A percentile compares a stretch with the other conserved stretches of the same genome.
Evolutionary conservation across 768 basidiomycete genomes (phyloP).

Genomic region (Pleurotus tuber-regium): DNA sequence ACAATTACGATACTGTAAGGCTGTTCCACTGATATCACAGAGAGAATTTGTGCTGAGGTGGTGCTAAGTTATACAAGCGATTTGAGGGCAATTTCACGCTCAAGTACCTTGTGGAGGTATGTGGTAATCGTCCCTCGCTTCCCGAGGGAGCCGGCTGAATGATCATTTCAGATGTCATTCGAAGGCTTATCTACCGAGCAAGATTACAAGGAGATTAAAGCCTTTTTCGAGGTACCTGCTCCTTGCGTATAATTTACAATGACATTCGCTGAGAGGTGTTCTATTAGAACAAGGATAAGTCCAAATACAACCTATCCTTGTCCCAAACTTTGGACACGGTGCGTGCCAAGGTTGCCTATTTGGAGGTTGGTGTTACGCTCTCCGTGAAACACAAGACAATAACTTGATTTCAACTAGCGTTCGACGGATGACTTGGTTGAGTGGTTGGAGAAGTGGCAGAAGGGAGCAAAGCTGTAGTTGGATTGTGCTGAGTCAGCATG

Average conservation of each 20-base stretch:
- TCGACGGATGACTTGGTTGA: slow-evolving; percentile 52
- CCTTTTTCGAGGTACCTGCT: slow-evolving; percentile 75
- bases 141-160: neutral
- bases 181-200: slow-evolving; percentile 57
- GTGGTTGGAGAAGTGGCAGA: slow-evolving; percentile 50
- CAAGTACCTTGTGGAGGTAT: slow-evolving; percentile 49
- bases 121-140: slow-evolving; percentile 17
- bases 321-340: slow-evolving; percentile 71
- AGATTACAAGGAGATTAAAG: slow-evolving; percentile 60
- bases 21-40: neutral
- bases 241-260: neutral
- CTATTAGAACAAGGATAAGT: slow-evolving; percentile 59
- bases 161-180: slow-evolving; percentile 29
- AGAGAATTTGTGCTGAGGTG: neutral
- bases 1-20: slow-evolving; percentile 64
- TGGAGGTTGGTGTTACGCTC: slow-evolving; percentile 43
- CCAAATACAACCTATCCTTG: slow-evolving; percentile 63
- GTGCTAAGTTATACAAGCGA: slow-evolving; percentile 54
- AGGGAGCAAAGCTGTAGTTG: slow-evolving; percentile 13
- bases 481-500: slow-evolving; percentile 3
- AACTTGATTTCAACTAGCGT: slow-evolving; percentile 36
- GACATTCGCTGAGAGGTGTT: slow-evolving; percentile 9
- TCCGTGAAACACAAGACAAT: neutral
- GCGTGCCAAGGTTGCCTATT: slow-evolving; percentile 55
- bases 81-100: slow-evolving; percentile 71